A percentile compares a stretch with the other conserved stretches of the same genome.
These are phyloP conservation scores for Herpetospermum pedunculosum DNA, from an alignment of 306 rosid species.

Conservation along the genomic window DNA sequence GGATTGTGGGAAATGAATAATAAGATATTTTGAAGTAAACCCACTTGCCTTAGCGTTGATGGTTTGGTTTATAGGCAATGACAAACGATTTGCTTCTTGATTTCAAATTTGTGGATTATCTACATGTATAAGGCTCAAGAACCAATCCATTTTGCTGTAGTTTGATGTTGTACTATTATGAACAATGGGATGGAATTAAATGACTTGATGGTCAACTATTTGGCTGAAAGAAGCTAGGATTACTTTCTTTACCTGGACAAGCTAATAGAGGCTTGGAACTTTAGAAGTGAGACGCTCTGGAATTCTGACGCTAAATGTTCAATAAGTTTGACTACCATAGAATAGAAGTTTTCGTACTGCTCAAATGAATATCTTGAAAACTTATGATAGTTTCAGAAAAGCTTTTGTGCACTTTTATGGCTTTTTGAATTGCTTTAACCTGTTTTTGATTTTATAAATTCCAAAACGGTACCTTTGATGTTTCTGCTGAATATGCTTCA, in stretches of 20 bases:
- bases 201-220: no score
- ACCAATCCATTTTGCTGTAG: no score
- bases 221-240: not conserved
- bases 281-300: not conserved
- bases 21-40: not conserved
- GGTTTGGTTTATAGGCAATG: no score
- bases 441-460: not conserved
- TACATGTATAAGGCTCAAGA: no score
- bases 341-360: not conserved
- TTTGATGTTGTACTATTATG: no score
- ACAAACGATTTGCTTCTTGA: no score
- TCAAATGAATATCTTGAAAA: not conserved
- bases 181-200: no score
- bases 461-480: not conserved
- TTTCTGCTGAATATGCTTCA: not conserved
- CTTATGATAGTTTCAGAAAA: not conserved
- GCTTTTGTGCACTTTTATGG: not conserved
- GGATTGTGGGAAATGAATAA: not conserved
- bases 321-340: not conserved
- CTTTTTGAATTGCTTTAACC: not conserved
- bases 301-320: not conserved
- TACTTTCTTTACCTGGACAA: not conserved
- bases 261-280: not conserved
- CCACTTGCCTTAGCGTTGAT: not conserved
- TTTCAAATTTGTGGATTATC: no score